A percentile compares a stretch with the other conserved stretches of the same genome.
Evolutionary conservation across 306 rosid genomes (phyloP).

Genomic region (Mimosa bimucronata): DNA sequence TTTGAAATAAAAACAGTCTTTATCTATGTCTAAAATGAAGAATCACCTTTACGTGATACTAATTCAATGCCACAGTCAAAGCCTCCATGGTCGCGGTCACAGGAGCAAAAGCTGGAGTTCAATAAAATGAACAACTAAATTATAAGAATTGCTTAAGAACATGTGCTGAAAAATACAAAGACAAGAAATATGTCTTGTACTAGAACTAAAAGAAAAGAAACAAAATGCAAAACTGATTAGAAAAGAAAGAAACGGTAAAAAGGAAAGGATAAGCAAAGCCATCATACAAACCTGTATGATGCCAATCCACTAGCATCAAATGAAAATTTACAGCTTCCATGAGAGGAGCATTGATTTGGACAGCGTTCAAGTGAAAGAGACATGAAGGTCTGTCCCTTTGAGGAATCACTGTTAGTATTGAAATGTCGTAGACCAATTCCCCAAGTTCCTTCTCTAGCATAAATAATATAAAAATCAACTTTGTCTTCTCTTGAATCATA

Average conservation of each 20-base stretch:
- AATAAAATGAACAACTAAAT: slow-evolving; percentile 20
- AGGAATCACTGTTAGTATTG: slow-evolving; percentile 42
- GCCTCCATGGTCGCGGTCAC: slow-evolving; percentile 96
- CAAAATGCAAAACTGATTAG: slow-evolving; percentile 11
- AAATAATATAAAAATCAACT: slow-evolving; percentile 77
- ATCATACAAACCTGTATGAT: slow-evolving; percentile 69
- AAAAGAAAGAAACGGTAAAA: background rate
- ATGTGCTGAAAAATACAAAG: slow-evolving; percentile 28
- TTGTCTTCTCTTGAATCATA: slow-evolving; percentile 68
- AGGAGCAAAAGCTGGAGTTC: slow-evolving; percentile 76
- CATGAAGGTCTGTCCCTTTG: slow-evolving; percentile 64
- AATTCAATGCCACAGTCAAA: slow-evolving; percentile 90
- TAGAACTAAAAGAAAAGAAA: slow-evolving; percentile 23
- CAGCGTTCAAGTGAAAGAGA: slow-evolving; percentile 91
- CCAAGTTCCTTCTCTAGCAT: slow-evolving; percentile 95
- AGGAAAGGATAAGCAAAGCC: slow-evolving; percentile 24
- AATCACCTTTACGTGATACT: slow-evolving; percentile 76
- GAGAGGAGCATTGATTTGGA: slow-evolving; percentile 82
- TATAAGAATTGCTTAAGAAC: slow-evolving; percentile 14
- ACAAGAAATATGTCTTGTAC: background rate
- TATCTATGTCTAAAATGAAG: slow-evolving; percentile 33
- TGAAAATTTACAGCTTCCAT: slow-evolving; percentile 68
- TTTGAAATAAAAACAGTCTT: slow-evolving; percentile 28
- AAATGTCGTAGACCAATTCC: slow-evolving; percentile 73
- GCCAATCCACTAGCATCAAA: slow-evolving; percentile 88